Base-by-base conservation (phyloP, 2,329 filamentous ascomycete species). In the Beauveria sp. region DNA sequence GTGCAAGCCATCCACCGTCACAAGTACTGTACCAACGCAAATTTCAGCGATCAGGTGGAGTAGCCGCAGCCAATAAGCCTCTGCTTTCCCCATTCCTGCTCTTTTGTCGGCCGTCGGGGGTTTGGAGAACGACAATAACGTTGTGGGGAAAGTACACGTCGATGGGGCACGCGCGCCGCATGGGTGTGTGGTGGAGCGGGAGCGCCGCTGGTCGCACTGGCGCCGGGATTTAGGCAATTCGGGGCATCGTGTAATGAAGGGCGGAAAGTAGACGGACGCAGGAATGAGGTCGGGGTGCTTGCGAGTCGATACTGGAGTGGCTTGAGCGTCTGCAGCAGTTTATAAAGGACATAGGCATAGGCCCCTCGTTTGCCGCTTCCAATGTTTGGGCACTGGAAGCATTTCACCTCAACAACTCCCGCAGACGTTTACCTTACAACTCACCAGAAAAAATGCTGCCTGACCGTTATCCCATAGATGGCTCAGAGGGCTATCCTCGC, bases 401-500 rank as follows among this genome's bases (percentile, higher is more conserved):
- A 38, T 38, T 16, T 38, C 34, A 38, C 14, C 34, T 16, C 5
- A 16, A 38, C 34, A 8, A 8, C 10, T 5, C 3, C 50, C 28
- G 10, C 28, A 14, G 34, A 16, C 34, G 12, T 38, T 40, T n/a
- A 9, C 2, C n/a, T 10, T 24, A 52, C 28, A 40, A 22, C 6
- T 9, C 31, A 24, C n/a, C 6, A 55, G 40, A 45, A 9, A 52
- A 24, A 5, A 62, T 62, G 60, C 60, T 62, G 14, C 53, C 53
- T 2, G 24, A 57, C 6, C 14, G 6, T 14, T 62, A 62, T 24
- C 60, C 60, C 24, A 57, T 62, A 20, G 49, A 62, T n/a, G 60
- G 60, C 16, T 46, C 43, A n/a, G 60, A 62, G 60, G 60, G 60
- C 38, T 62, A 62, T 40, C 60, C 60, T 52, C 60, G 60, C 34